Percentiles rank a stretch among this genome's conserved stretches.
phyloP scores from a whole-genome alignment of 148 eudicot genomes.

The Amaranthus palmeri region DNA sequence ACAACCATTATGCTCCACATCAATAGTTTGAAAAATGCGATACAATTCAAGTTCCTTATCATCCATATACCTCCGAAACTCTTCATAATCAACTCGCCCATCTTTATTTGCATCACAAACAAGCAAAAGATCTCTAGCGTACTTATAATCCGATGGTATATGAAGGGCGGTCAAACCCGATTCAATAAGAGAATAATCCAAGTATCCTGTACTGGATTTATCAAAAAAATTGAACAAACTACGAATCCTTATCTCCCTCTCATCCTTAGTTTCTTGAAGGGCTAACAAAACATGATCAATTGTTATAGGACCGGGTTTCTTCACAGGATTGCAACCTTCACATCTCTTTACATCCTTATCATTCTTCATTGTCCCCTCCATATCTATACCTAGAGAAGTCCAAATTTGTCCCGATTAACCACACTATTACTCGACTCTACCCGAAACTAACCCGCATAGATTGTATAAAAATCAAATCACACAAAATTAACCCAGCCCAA shows the following conservation, averaged over 20 bases:
- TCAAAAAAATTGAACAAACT: conserved; percentile 73
- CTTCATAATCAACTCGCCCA: conserved; percentile 81
- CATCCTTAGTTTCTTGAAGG: conserved; percentile 74
- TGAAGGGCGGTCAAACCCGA: conserved; percentile 68
- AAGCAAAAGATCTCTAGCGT: conserved; percentile 70
- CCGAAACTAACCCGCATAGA: too few relatives aligned
- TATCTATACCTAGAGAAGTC: background rate
- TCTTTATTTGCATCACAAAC: conserved; percentile 83
- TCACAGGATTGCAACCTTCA: conserved; percentile 64
- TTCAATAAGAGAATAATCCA: conserved; percentile 67
- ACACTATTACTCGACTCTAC: too few relatives aligned
- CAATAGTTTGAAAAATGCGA: conserved; percentile 88
- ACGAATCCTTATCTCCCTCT: conserved; percentile 64
- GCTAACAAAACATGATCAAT: conserved; percentile 85
- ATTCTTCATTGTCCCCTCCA: conserved; percentile 31
- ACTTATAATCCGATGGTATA: conserved; percentile 87
- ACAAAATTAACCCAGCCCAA: too few relatives aligned
- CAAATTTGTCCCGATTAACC: too few relatives aligned
- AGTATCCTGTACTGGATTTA: conserved; percentile 48
- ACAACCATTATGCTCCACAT: conserved; percentile 96
- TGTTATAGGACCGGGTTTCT: conserved; percentile 60
- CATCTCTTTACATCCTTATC: conserved; percentile 29
- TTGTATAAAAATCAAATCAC: too few relatives aligned
- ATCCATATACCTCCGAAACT: conserved; percentile 93
- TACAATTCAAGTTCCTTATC: conserved; percentile 93